Percentiles rank a stretch among this genome's conserved stretches.
phyloP scores from a whole-genome alignment of 1,284 basidiomycete genomes.

The Meira nashicola region DNA sequence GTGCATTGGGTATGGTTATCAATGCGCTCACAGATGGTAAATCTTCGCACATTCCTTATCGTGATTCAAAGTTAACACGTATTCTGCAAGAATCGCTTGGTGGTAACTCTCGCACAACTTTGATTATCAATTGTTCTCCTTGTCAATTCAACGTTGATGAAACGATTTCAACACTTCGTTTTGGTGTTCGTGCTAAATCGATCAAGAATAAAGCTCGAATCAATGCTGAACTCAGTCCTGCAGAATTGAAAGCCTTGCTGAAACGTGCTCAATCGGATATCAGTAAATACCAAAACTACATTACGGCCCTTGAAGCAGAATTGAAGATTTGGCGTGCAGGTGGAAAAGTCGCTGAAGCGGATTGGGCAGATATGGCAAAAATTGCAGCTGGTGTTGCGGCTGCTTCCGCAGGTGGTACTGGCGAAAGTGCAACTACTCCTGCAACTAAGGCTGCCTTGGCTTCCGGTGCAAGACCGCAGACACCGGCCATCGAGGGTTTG shows the following conservation, averaged over 20 bases:
- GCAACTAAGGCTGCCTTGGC: conserved; percentile 56
- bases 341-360: conserved; percentile 74
- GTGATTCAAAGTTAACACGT: conserved; percentile 97
- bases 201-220: conserved; percentile 99
- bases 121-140: conserved; percentile 98
- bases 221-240: conserved; percentile 93
- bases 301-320: conserved; percentile 84
- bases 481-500: conserved; percentile 71
- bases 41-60: conserved; percentile 96
- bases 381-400: conserved; percentile 33
- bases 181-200: conserved; percentile 89
- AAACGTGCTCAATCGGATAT: conserved; percentile 85
- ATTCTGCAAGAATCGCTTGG: conserved; percentile 99
- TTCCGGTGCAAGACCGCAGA: conserved; percentile 63
- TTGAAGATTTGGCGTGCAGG: conserved; percentile 84
- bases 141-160: conserved; percentile 94
- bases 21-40: conserved; percentile 88
- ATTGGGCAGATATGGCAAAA: conserved; percentile 75
- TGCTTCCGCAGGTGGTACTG: conserved; percentile 34
- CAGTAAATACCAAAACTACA: conserved; percentile 77
- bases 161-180: conserved; percentile 92
- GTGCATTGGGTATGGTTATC: conserved; percentile 98
- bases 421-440: conserved; percentile 35
- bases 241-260: conserved; percentile 87
- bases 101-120: conserved; percentile 95